phyloP scores from a whole-genome alignment of 768 basidiomycete species.

The Suillus clintonianus region DNA sequence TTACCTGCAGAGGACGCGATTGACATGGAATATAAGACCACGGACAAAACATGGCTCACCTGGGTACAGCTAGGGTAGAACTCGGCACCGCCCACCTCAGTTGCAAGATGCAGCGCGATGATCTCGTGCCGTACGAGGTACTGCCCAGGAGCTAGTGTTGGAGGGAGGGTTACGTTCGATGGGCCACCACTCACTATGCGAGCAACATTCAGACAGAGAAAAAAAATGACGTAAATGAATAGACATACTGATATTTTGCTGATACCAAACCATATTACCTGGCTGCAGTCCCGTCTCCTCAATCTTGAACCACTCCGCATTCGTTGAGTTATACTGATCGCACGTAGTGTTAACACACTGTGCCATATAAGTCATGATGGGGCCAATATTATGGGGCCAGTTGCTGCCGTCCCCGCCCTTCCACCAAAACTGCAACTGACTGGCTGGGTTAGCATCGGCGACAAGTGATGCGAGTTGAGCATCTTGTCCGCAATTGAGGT shows the following conservation, averaged over 20 bases:
- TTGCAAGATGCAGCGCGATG: conserved; percentile 72
- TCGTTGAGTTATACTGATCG: conserved; percentile 55
- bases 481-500: conserved; percentile 60
- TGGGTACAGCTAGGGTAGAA: conserved; percentile 78
- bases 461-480: conserved; percentile 51
- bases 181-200: conserved; percentile 41
- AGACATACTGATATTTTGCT: conserved; percentile 53
- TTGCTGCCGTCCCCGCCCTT: conserved; percentile 42
- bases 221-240: neutral
- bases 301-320: conserved; percentile 78
- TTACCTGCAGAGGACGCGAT: conserved; percentile 38
- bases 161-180: conserved; percentile 46
- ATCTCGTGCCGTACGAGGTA: conserved; percentile 82
- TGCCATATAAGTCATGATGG: conserved; percentile 75
- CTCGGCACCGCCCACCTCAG: conserved; percentile 62
- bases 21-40: neutral
- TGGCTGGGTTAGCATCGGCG: conserved; percentile 61
- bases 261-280: conserved; percentile 47
- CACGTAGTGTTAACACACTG: conserved; percentile 59
- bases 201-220: neutral
- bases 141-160: conserved; percentile 61
- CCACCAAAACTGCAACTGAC: conserved; percentile 58
- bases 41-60: conserved; percentile 13
- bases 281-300: conserved; percentile 48
- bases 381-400: conserved; percentile 64